Conservation (phyloP, 805 yeast species). For the Pichia exigua region DNA sequence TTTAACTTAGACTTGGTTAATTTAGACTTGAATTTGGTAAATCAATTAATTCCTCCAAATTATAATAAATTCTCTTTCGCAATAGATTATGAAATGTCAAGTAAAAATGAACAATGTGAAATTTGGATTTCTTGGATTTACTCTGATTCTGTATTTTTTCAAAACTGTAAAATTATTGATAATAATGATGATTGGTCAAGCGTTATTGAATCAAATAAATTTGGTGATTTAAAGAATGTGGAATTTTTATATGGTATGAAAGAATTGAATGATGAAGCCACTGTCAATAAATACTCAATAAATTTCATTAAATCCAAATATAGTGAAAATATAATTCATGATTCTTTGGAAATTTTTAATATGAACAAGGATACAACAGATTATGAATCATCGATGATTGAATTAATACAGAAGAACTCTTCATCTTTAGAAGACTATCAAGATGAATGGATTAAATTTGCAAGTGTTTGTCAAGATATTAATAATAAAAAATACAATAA, state of each 20-base stretch:
- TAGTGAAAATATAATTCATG: slow-evolving; percentile 37
- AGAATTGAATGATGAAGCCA: slow-evolving; percentile 4
- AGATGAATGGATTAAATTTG: slow-evolving; percentile 42
- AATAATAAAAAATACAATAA: slow-evolving; percentile 48
- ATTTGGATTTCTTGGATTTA: slow-evolving; percentile 22
- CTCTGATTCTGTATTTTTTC: slow-evolving; percentile 17
- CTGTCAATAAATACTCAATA: slow-evolving; percentile 32
- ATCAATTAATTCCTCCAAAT: slow-evolving; percentile 13
- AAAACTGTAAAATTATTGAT: slow-evolving; percentile 13
- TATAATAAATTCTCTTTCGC: slow-evolving; percentile 20
- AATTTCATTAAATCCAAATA: slow-evolving; percentile 41
- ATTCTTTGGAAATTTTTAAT: slow-evolving; percentile 11
- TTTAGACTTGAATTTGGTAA: slow-evolving; percentile 7
- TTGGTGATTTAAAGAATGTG: slow-evolving; percentile 6
- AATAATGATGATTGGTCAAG: slow-evolving; percentile 14
- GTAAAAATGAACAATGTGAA: background rate
- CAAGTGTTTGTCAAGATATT: slow-evolving; percentile 65
- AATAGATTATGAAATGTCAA: slow-evolving; percentile 16
- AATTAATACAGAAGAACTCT: background rate
- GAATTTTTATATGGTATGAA: slow-evolving; percentile 12
- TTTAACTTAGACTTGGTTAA: slow-evolving; percentile 15
- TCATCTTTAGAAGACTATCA: slow-evolving; percentile 28
- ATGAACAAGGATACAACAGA: slow-evolving; percentile 1
- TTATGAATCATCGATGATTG: slow-evolving; percentile 2
- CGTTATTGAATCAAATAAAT: slow-evolving; percentile 3